Conservation (phyloP, 139 green algal species). For the Mychonastes homosphaera region DNA sequence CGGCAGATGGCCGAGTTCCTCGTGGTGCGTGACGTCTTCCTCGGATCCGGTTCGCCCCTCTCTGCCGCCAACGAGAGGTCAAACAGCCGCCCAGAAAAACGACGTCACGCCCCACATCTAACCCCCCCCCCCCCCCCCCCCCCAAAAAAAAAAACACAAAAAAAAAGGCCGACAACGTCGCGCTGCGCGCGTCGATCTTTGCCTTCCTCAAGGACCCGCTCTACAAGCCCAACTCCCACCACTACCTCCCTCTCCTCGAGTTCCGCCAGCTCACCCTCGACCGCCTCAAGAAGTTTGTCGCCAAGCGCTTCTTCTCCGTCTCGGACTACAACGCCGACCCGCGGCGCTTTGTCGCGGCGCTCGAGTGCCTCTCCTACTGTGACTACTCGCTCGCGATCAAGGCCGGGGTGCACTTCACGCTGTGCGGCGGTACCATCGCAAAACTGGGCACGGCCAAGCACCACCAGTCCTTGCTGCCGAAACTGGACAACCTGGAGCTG, state of each 20-base stretch:
- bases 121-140: background rate
- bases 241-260: conserved; percentile 57
- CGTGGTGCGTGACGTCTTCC: background rate
- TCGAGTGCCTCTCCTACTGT: conserved; percentile 57
- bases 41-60: too few relatives aligned
- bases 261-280: conserved; percentile 66
- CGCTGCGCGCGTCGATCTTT: conserved; percentile 50
- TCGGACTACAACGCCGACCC: conserved; percentile 61
- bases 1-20: background rate
- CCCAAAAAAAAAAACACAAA: conserved; percentile 28
- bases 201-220: conserved; percentile 72
- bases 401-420: conserved; percentile 76
- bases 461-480: conserved; percentile 50
- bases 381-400: conserved; percentile 88
- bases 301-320: conserved; percentile 55
- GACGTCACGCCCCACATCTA: too few relatives aligned
- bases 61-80: too few relatives aligned
- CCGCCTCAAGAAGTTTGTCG: conserved; percentile 52
- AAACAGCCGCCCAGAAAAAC: too few relatives aligned
- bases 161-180: conserved; percentile 50
- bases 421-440: conserved; percentile 53
- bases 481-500: conserved; percentile 55
- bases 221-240: conserved; percentile 51
- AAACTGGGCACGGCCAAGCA: conserved; percentile 77
- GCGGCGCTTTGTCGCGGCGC: conserved; percentile 50